phyloP scores from a whole-genome alignment of 2,329 filamentous ascomycete genomes.

The Colletotrichum plurivorum region DNA sequence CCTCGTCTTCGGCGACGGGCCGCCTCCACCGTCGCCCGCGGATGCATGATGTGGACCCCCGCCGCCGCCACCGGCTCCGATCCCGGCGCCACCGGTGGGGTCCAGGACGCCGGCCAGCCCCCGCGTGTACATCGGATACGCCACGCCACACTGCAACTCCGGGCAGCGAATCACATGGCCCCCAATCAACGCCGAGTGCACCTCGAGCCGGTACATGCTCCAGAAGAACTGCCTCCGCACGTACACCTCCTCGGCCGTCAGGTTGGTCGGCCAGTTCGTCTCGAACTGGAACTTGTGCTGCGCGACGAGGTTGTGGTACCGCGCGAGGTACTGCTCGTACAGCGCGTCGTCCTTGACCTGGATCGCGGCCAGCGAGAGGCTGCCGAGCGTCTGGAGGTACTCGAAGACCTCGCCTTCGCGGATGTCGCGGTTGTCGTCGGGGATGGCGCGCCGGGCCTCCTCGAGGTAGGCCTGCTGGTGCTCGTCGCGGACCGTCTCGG shows the following conservation, averaged over 20 bases:
- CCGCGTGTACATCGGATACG: conserved; percentile 30
- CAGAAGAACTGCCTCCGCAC: conserved; percentile 57
- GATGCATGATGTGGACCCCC: too few species aligned
- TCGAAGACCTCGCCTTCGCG: conserved; percentile 27
- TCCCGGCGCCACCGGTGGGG: background rate
- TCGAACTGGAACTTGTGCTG: conserved; percentile 68
- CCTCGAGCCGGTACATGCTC: conserved; percentile 71
- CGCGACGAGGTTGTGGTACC: conserved; percentile 63
- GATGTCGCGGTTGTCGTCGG: conserved; percentile 34
- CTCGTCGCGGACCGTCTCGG: conserved; percentile 12
- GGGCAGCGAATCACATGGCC: conserved; percentile 43
- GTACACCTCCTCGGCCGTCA: conserved; percentile 57
- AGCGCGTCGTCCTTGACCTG: conserved; percentile 64
- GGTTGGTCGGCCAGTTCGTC: conserved; percentile 62
- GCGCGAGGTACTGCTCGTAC: conserved; percentile 66
- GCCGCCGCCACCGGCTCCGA: background rate
- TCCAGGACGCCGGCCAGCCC: conserved; percentile 31
- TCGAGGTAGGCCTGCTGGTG: conserved; percentile 39
- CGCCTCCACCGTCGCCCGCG: too few species aligned
- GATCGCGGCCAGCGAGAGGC: conserved; percentile 65
- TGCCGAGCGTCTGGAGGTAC: conserved; percentile 52
- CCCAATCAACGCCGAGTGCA: conserved; percentile 68
- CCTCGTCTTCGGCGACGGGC: conserved; percentile 1
- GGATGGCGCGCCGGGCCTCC: conserved; percentile 37
- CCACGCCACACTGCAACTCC: conserved; percentile 40